Evolutionary conservation across 768 basidiomycete genomes (phyloP).

Genomic region (Boletus pseudo-olivaceus): DNA sequence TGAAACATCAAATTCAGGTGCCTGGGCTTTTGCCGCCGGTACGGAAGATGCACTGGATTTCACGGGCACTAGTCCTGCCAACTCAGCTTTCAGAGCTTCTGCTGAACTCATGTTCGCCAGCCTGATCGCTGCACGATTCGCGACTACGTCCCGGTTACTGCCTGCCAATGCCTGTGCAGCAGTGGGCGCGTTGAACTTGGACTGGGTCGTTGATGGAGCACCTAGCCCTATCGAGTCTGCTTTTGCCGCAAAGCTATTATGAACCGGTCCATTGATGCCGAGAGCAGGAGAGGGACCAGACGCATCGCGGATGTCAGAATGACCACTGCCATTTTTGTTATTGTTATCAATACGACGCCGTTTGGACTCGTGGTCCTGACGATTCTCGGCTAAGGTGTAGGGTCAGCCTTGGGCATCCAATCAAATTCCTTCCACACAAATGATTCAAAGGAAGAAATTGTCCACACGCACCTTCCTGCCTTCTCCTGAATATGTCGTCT

Average conservation of each 20-base stretch:
- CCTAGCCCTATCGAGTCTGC: conserved; percentile 79
- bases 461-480: conserved; percentile 79
- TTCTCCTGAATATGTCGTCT: conserved; percentile 90
- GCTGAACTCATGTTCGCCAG: conserved; percentile 98
- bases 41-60: conserved; percentile 33
- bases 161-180: conserved; percentile 76
- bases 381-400: conserved; percentile 69
- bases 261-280: conserved; percentile 28
- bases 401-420: conserved; percentile 13
- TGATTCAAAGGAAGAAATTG: conserved; percentile 8
- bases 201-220: conserved; percentile 55
- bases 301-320: conserved; percentile 28
- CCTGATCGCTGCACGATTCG: conserved; percentile 84
- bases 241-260: conserved; percentile 68
- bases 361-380: conserved; percentile 89
- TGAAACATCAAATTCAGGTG: conserved; percentile 19
- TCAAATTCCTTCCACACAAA: conserved; percentile 3
- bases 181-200: conserved; percentile 51
- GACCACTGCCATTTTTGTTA: conserved; percentile 42
- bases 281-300: conserved; percentile 32
- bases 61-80: conserved; percentile 52
- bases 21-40: conserved; percentile 33
- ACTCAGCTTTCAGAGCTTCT: conserved; percentile 87
- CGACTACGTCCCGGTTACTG: conserved; percentile 87
- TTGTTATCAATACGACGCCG: conserved; percentile 65